Evolutionary conservation across 345 rosid species (phyloP).

Genomic region (Arabidopsis thaliana): TAIR10.1 NC_003071.7:16039001-16039500

Average conservation of each 20-base stretch:
- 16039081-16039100: background rate
- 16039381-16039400: too few relatives aligned
- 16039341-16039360: background rate
- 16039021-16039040: background rate
- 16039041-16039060: constrained; percentile 27
- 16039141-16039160: background rate
- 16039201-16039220: too few relatives aligned
- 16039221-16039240: too few relatives aligned
- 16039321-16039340: background rate
- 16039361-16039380: too few relatives aligned
- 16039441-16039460: too few relatives aligned
- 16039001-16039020: background rate
- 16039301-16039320: background rate
- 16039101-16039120: background rate
- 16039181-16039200: too few relatives aligned
- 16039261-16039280: background rate
- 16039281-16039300: background rate
- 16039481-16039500: too few relatives aligned
- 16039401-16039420: too few relatives aligned
- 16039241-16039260: background rate
- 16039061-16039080: constrained; percentile 1
- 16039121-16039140: background rate
- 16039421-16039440: too few relatives aligned
- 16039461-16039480: too few relatives aligned
- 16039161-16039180: too few relatives aligned